Evolutionary conservation across 73 alveolate genomes (phyloP), one percentile per base, ranked within the genome.

Genomic region (Paraurostyla sp.): DNA sequence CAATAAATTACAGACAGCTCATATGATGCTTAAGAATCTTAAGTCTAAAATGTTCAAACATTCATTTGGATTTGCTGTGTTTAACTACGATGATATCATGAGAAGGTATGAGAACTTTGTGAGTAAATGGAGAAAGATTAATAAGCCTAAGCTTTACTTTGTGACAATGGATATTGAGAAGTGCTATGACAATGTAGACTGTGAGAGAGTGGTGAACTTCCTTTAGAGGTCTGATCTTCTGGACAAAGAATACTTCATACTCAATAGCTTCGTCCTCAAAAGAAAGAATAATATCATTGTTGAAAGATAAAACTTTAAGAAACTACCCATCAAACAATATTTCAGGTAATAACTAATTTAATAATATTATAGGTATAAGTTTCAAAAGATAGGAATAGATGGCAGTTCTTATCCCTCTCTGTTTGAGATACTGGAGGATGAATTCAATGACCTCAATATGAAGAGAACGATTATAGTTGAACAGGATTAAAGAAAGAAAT

Each of bases 111-210:
- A 93, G 36, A 89, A 49, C 43, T 95, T 95, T 80, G 93, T 85
- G 20, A 27, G 60, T 46, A 71, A 85, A 32, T 95, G 98, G 98
- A 92, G 76, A 41, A 58, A 78, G 50, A 51, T 57, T 11, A 85
- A 89, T 16, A 52, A 33, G 23, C 98, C 97, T 6, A 43, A 90
- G 65, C 75, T 93, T 0, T 93, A 93, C 92, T 95, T 90, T 85
- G 93, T 88, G 30, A 62, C 97, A 0, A 83, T 93, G 91, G 98
- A 95, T 76, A 95, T 95, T 41, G 93, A 89, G 50, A 95, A 95
- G 90, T 95, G 98, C 57, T 95, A 95, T 95, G 98, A 95, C 78
- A 75, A 89, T 23, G 94, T 95, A 0, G 80, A 92, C 52, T 62
- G 83, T 33, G 91, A 80, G 60, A 90, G 86, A 27, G 80, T 95